phyloP scores from a whole-genome alignment of 1,284 basidiomycete genomes.

The Puccinia triticina region DNA sequence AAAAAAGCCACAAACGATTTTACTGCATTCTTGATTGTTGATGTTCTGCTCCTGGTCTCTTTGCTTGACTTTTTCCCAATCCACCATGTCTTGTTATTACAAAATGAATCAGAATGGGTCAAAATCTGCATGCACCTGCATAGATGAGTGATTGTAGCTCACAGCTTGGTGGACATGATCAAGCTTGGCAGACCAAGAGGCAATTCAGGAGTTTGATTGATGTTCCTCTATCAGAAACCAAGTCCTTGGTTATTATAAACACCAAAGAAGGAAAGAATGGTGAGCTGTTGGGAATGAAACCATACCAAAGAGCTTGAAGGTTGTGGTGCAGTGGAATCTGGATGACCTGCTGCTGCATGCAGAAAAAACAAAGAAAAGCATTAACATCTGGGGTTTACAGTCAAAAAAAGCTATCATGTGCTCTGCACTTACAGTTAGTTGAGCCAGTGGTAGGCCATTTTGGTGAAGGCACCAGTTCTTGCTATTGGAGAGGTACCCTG shows the following conservation, averaged over 20 bases:
- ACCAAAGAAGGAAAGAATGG: neutral
- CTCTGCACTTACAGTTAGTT: too few relatives aligned
- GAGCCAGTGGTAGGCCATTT: too few relatives aligned
- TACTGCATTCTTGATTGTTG: conserved; percentile 35
- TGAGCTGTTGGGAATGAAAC: neutral
- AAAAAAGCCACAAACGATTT: conserved; percentile 31
- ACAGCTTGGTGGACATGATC: conserved; percentile 52
- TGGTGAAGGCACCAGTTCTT: too few relatives aligned
- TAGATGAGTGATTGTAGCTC: neutral
- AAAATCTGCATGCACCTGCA: neutral
- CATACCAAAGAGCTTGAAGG: too few relatives aligned
- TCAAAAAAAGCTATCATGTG: too few relatives aligned
- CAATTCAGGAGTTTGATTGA: conserved; percentile 52
- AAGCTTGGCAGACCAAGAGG: conserved; percentile 53
- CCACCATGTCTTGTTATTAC: conserved; percentile 42
- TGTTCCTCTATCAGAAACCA: conserved; percentile 23
- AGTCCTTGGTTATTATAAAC: neutral
- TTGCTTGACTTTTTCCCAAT: conserved; percentile 44
- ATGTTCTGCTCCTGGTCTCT: conserved; percentile 52
- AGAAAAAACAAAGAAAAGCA: too few relatives aligned
- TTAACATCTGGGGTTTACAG: too few relatives aligned
- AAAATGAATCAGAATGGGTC: neutral
- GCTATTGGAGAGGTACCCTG: too few relatives aligned
- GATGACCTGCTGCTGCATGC: too few relatives aligned
- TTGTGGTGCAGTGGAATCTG: too few relatives aligned